Base-by-base conservation (phyloP, 257 asterid species). In the Oldenlandia corymbosa region DNA sequence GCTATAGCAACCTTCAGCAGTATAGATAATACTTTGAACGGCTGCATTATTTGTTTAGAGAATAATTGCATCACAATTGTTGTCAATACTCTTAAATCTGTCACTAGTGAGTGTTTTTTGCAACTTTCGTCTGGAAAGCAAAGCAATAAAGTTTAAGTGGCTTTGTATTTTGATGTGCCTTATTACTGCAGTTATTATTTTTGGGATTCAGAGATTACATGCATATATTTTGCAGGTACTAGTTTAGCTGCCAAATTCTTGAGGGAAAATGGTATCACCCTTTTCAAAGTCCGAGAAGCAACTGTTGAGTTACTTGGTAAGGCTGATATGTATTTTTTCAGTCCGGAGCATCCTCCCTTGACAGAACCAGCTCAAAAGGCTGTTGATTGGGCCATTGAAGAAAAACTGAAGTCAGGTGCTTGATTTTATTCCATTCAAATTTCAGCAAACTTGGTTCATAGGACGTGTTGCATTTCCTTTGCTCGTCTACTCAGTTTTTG, bases 291-390 rank as follows among this genome's bases (percentile, higher is more conserved):
- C 61, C 91, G 88, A 64, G 95, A 89, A 0, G 94, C 85, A 80
- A 77, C 70, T 20, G 81, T 84, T 46, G 73, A 75, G 23, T 74
- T 93, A 71, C 79, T 89, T 36, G 99, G 99, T 42, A 90, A 76
- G 68, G 82, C 96, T 18, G 95, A 85, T 67, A 46, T 81, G 78
- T 85, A 54, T 13, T 78, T 79, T 76, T 78, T 70, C 85, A 82
- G 91, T 79, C 95, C 97, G 0, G 91, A 84, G 73, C 83, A 76
- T 74, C 99, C 97, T 64, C 97, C 99, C 16, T 79, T 89, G 78
- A 89, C 95, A 14, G 83, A 81, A 80, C 94, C 80, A 54, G 99
- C 99, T 77, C 95, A 71, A 73, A 84, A 79, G 79, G 96, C 94
- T 66, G 85, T 93, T 74, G 91, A 89, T 73, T 87, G 94, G 91